Evolutionary conservation across 768 basidiomycete species (phyloP).

Genomic region (Suillus paluster): DNA sequence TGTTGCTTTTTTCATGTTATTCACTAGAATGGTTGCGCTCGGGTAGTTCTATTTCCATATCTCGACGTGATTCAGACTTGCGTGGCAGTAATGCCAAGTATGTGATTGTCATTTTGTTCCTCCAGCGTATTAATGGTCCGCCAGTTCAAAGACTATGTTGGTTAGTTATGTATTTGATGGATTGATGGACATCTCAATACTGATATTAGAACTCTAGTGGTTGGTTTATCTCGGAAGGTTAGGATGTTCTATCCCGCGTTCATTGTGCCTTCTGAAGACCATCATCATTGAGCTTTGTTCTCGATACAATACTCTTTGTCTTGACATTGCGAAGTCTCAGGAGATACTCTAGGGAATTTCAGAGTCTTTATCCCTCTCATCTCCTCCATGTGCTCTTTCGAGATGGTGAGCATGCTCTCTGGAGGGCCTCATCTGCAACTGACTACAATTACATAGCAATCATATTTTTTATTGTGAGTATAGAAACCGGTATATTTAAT

Average conservation of each 20-base stretch:
- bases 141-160: neutral
- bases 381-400: slow-evolving; percentile 23
- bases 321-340: slow-evolving; percentile 12
- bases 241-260: neutral
- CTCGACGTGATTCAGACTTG: slow-evolving; percentile 20
- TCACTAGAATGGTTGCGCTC: neutral
- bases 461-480: slow-evolving; percentile 10
- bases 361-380: slow-evolving; percentile 3
- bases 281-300: slow-evolving; percentile 18
- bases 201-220: slow-evolving; percentile 11
- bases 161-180: neutral
- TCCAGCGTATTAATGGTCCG: neutral
- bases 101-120: slow-evolving; percentile 1
- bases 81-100: slow-evolving; percentile 8
- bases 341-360: neutral
- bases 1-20: neutral
- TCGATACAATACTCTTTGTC: slow-evolving; percentile 20
- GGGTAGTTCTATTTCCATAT: slow-evolving; percentile 12
- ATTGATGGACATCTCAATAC: neutral
- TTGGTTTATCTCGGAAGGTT: slow-evolving; percentile 10
- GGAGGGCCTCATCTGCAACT: neutral
- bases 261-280: neutral
- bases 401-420: slow-evolving; percentile 24
- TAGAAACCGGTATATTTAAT: too few species aligned
- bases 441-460: neutral